Conservation (phyloP, 305 asterid species). For the Ajuga reptans region DNA sequence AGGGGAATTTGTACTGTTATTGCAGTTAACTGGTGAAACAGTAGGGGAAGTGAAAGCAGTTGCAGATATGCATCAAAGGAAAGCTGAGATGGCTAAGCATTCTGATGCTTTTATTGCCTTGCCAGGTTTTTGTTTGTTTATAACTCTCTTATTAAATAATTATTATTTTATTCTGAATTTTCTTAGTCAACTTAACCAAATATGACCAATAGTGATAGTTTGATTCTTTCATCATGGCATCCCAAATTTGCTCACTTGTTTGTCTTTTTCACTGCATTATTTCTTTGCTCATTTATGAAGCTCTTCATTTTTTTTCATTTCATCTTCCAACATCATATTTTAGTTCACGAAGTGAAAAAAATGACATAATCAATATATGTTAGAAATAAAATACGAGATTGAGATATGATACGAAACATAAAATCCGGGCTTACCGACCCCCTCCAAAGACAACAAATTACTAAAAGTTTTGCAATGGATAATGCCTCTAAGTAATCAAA, state of each 20-base stretch:
- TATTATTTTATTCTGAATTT: background rate
- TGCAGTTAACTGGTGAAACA: slow-evolving; percentile 93
- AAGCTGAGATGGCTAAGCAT: slow-evolving; percentile 92
- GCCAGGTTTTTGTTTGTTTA: slow-evolving; percentile 50
- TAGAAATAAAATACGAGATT: no score
- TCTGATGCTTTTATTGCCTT: slow-evolving; percentile 98
- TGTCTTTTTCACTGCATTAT: background rate
- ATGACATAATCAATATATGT: no score
- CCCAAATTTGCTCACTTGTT: background rate
- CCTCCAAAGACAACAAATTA: no score
- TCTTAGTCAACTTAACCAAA: slow-evolving; percentile 20
- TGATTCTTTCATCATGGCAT: slow-evolving; percentile 17
- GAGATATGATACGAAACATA: no score
- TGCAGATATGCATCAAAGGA: slow-evolving; percentile 95
- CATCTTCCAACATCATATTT: no score
- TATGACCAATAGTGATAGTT: slow-evolving; percentile 8
- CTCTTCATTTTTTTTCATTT: no score
- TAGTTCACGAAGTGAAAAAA: no score
- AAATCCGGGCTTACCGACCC: no score
- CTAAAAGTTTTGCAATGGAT: slow-evolving; percentile 21
- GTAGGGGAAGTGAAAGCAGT: slow-evolving; percentile 99
- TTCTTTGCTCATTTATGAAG: background rate
- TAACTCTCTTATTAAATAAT: no score
- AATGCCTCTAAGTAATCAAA: slow-evolving; percentile 5
- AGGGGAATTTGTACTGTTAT: slow-evolving; percentile 23